Percentiles rank a stretch among this genome's conserved stretches.
These are phyloP conservation scores for Aspergillus sp. DNA, from an alignment of 2,329 filamentous ascomycete genomes.

Conservation along the genomic window DNA sequence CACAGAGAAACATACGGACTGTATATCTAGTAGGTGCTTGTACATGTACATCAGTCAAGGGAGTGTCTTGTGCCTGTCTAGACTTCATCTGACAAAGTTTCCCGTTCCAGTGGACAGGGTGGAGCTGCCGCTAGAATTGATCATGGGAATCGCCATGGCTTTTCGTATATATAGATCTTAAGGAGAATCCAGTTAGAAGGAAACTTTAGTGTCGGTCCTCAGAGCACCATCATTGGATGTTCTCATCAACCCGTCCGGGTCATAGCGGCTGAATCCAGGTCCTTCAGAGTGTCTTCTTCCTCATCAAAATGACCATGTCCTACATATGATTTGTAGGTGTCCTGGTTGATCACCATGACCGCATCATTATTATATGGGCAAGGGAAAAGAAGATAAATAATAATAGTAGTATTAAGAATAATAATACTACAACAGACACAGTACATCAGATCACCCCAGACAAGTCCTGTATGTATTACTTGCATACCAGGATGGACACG, in stretches of 20 bases:
- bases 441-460: neutral
- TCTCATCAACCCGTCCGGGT: neutral
- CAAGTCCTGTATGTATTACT: conserved; percentile 17
- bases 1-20: too few species aligned
- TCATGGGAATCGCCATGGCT: neutral
- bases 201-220: neutral
- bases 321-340: too few species aligned
- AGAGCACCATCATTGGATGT: neutral
- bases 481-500: conserved; percentile 21
- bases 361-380: too few species aligned
- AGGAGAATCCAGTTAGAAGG: neutral
- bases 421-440: too few species aligned
- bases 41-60: too few species aligned
- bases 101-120: neutral
- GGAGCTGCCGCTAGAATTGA: neutral
- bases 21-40: too few species aligned
- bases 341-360: too few species aligned
- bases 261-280: neutral
- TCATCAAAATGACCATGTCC: neutral
- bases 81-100: too few species aligned
- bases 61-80: too few species aligned
- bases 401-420: too few species aligned
- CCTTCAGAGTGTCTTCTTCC: neutral
- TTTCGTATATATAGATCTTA: neutral
- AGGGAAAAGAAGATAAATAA: too few species aligned